Conservation (phyloP, 2,329 filamentous ascomycete species). For the Colletotrichum sojae region DNA sequence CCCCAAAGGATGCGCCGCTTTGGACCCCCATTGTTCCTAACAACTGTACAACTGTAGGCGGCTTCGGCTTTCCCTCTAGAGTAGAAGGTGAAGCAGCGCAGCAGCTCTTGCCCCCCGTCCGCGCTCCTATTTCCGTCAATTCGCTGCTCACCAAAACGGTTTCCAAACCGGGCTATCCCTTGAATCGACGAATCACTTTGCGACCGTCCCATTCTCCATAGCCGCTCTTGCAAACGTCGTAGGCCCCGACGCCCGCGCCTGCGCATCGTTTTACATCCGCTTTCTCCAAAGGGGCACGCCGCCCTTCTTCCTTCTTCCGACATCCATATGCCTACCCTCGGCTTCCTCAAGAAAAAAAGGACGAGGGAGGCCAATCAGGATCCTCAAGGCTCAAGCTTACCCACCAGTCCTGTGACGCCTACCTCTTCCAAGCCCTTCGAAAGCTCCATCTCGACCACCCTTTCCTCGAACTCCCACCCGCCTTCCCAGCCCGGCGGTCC, state of each 20-base stretch:
- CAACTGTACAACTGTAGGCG: slow-evolving; percentile 16
- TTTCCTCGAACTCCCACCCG: slow-evolving; percentile 40
- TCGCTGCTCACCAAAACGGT: slow-evolving; percentile 21
- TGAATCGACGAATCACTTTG: slow-evolving; percentile 39
- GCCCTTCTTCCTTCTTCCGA: slow-evolving; percentile 47
- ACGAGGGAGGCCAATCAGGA: slow-evolving; percentile 90
- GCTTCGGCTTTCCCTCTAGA: slow-evolving; percentile 21
- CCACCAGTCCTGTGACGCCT: slow-evolving; percentile 74
- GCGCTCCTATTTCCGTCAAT: slow-evolving; percentile 29
- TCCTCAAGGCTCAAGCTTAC: slow-evolving; percentile 75
- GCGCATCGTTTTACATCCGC: slow-evolving; percentile 13
- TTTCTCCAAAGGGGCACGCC: slow-evolving; percentile 32
- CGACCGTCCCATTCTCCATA: slow-evolving; percentile 33
- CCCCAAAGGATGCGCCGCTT: slow-evolving; percentile 22
- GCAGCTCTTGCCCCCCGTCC: slow-evolving; percentile 18
- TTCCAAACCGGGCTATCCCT: slow-evolving; percentile 33
- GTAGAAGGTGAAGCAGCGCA: slow-evolving; percentile 14
- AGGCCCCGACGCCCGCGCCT: slow-evolving; percentile 27
- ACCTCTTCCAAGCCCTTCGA: slow-evolving; percentile 68
- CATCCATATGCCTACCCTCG: slow-evolving; percentile 87
- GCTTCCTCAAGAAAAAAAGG: slow-evolving; percentile 98
- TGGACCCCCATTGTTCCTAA: slow-evolving; percentile 38
- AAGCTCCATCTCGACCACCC: slow-evolving; percentile 44
- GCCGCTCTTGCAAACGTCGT: slow-evolving; percentile 39
- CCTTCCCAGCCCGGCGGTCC: slow-evolving; percentile 21